A percentile compares a stretch with the other conserved stretches of the same genome.
These are phyloP conservation scores for Ashbya aceris DNA, from an alignment of 1,139 yeast genomes.

Conservation along the genomic window DNA sequence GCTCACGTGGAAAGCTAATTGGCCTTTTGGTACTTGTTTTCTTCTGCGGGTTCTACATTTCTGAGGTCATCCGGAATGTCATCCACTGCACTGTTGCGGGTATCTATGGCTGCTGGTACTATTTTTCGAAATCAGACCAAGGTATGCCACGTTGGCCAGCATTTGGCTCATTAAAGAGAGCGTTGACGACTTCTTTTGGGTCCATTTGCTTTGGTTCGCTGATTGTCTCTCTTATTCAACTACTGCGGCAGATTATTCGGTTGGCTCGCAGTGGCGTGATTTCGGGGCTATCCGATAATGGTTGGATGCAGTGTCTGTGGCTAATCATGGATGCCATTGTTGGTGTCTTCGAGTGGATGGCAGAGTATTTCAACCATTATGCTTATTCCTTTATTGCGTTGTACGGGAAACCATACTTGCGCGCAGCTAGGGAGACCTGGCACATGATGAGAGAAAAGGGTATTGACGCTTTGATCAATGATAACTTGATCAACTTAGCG, in stretches of 20 bases:
- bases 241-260: conserved; percentile 43
- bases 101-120: conserved; percentile 87
- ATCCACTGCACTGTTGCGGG: conserved; percentile 82
- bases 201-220: conserved; percentile 84
- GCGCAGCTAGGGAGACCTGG: conserved; percentile 78
- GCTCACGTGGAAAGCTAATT: conserved; percentile 57
- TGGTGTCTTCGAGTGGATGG: conserved; percentile 66
- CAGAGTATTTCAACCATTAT: conserved; percentile 80
- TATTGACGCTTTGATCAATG: conserved; percentile 77
- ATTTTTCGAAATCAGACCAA: conserved; percentile 63
- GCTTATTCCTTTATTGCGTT: conserved; percentile 84
- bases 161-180: conserved; percentile 69
- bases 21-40: conserved; percentile 61
- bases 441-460: conserved; percentile 71
- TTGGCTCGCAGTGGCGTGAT: conserved; percentile 39
- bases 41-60: conserved; percentile 77
- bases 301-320: conserved; percentile 48
- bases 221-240: conserved; percentile 67
- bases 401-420: conserved; percentile 70
- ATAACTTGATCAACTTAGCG: conserved; percentile 70
- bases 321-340: conserved; percentile 52
- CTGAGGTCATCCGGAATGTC: conserved; percentile 78
- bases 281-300: conserved; percentile 40
- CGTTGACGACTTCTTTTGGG: conserved; percentile 81
- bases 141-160: conserved; percentile 81